Evolutionary conservation across 345 rosid species (phyloP).

Genomic region (Excoecaria cochinchinensis): DNA sequence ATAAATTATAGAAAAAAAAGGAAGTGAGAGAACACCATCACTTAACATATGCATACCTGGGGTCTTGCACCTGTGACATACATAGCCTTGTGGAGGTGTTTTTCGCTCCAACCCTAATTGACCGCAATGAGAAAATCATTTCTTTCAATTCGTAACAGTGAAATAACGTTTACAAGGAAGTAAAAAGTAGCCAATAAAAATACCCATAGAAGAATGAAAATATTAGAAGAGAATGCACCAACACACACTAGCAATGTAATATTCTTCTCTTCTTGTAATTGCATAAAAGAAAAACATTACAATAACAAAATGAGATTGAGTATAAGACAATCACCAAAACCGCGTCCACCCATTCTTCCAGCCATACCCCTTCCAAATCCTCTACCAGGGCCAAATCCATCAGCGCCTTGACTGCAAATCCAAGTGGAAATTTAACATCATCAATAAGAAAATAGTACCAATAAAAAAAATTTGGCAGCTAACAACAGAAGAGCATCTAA

Average conservation of each 20-base stretch:
- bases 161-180: neutral
- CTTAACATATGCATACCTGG: constrained; percentile 61
- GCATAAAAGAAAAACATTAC: neutral
- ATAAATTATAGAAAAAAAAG: neutral
- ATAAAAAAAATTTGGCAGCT: neutral
- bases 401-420: constrained; percentile 72
- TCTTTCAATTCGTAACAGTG: constrained; percentile 19
- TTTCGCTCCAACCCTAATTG: constrained; percentile 82
- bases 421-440: constrained; percentile 14
- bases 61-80: constrained; percentile 91
- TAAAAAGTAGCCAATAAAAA: neutral
- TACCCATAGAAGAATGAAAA: constrained; percentile 21
- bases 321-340: constrained; percentile 67
- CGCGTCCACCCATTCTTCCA: constrained; percentile 95
- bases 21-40: neutral
- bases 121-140: constrained; percentile 30
- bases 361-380: constrained; percentile 89
- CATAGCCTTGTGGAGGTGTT: constrained; percentile 95
- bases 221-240: neutral
- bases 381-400: constrained; percentile 86
- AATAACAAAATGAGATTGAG: constrained; percentile 5
- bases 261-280: neutral
- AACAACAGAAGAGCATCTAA: constrained; percentile 33
- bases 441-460: neutral
- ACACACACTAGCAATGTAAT: neutral